Evolutionary conservation across 2,329 filamentous ascomycete species (phyloP).

Genomic region (Alternaria arbusti): DNA sequence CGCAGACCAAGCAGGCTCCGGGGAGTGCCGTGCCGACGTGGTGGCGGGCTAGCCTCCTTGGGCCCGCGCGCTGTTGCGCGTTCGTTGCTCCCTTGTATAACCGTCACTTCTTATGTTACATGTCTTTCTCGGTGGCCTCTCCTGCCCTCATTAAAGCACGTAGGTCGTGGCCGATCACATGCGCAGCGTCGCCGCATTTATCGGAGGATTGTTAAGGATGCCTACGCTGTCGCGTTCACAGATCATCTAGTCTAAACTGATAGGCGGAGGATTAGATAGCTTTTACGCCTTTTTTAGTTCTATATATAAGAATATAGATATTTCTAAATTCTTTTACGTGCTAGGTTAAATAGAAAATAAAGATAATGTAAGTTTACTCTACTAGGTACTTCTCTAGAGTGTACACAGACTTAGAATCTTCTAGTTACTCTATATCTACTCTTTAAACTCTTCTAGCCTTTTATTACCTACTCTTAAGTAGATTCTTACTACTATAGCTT

Average conservation of each 20-base stretch:
- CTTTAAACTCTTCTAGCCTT: background rate
- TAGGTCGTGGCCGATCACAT: background rate
- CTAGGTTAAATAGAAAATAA: background rate
- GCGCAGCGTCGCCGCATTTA: background rate
- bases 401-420: background rate
- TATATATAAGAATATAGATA: background rate
- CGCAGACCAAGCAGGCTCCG: too few relatives aligned
- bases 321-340: background rate
- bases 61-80: background rate
- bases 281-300: constrained; percentile 10
- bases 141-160: background rate
- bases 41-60: background rate
- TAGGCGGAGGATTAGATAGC: constrained; percentile 4
- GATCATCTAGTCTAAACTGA: background rate
- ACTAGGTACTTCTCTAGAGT: background rate
- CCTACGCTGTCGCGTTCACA: background rate
- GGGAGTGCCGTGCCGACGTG: background rate
- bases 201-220: background rate
- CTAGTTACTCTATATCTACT: background rate
- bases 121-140: background rate
- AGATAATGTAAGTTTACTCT: background rate
- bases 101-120: background rate
- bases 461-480: constrained; percentile 5
- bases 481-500: background rate
- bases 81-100: background rate